Conservation (phyloP, 371 early-diverging fungal genomes). For the Nematocida parisii region DNA sequence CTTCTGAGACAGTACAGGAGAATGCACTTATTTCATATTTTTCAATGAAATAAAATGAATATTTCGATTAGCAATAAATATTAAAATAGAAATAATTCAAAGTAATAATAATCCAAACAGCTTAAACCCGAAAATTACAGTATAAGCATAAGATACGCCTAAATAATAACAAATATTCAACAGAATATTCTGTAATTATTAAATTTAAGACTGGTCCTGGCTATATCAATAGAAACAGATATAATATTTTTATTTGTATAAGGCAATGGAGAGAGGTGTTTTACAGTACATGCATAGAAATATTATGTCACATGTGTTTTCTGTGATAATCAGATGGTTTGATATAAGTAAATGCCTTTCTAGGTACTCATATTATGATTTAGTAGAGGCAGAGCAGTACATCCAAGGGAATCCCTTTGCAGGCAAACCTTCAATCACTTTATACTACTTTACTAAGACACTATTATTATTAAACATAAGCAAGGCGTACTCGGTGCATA, state of each 20-base stretch:
- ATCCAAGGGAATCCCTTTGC: conserved; percentile 30
- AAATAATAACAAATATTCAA: no score
- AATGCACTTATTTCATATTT: conserved; percentile 63
- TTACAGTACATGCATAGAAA: neutral
- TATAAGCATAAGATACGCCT: no score
- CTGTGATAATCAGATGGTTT: neutral
- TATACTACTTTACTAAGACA: neutral
- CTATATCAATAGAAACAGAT: neutral
- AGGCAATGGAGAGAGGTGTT: neutral
- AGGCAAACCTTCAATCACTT: conserved; percentile 7
- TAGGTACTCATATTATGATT: conserved; percentile 46
- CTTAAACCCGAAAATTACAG: no score
- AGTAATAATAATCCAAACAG: no score
- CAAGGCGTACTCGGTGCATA: neutral
- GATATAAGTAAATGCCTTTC: neutral
- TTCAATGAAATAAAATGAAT: conserved; percentile 17
- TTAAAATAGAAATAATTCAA: neutral
- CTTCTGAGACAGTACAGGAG: conserved; percentile 66
- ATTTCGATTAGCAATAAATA: neutral
- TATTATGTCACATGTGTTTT: neutral
- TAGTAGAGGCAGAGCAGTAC: conserved; percentile 28
- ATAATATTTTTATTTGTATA: conserved; percentile 1
- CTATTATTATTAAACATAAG: neutral
- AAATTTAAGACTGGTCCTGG: no score
- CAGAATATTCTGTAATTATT: no score